phyloP scores from a whole-genome alignment of 2,329 filamentous ascomycete species.

The Monosporascus sp. region DNA sequence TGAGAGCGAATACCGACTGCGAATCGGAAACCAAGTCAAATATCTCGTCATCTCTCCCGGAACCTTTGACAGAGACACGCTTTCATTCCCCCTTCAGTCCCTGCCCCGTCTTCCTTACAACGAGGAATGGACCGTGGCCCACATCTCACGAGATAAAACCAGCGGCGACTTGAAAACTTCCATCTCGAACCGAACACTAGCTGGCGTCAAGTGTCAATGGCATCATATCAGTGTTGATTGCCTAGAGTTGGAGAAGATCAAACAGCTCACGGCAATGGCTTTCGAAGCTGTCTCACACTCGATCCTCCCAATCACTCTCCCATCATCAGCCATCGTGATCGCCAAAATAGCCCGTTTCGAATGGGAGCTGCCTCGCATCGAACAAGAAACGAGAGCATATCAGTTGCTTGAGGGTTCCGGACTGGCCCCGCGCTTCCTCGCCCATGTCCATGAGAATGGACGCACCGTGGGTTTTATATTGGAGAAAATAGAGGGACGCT shows the following conservation, averaged over 20 bases:
- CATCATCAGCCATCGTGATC: conserved; percentile 15
- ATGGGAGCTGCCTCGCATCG: conserved; percentile 28
- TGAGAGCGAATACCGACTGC: conserved; percentile 20
- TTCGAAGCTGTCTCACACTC: conserved; percentile 20
- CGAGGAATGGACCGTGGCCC: conserved; percentile 21
- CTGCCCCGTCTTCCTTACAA: conserved; percentile 19
- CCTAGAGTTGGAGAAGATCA: conserved; percentile 21
- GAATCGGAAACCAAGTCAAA: conserved; percentile 19
- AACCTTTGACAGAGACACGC: conserved; percentile 19
- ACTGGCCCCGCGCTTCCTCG: conserved; percentile 30
- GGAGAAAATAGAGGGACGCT: conserved; percentile 27
- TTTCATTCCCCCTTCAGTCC: conserved; percentile 19
- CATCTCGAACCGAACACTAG: conserved; percentile 16
- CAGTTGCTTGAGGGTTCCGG: conserved; percentile 21
- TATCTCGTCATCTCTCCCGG: conserved; percentile 21
- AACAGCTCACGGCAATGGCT: conserved; percentile 20
- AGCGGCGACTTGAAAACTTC: conserved; percentile 22
- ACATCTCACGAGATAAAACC: conserved; percentile 18
- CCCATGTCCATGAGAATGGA: conserved; percentile 29
- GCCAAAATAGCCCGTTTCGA: conserved; percentile 30
- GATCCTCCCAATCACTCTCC: conserved; percentile 9
- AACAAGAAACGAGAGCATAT: conserved; percentile 27
- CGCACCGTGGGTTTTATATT: conserved; percentile 31
- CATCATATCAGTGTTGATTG: conserved; percentile 19
- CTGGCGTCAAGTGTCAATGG: conserved; percentile 21